Conservation (phyloP, 164 flowering plant species). For the Berberis thunbergii region DNA sequence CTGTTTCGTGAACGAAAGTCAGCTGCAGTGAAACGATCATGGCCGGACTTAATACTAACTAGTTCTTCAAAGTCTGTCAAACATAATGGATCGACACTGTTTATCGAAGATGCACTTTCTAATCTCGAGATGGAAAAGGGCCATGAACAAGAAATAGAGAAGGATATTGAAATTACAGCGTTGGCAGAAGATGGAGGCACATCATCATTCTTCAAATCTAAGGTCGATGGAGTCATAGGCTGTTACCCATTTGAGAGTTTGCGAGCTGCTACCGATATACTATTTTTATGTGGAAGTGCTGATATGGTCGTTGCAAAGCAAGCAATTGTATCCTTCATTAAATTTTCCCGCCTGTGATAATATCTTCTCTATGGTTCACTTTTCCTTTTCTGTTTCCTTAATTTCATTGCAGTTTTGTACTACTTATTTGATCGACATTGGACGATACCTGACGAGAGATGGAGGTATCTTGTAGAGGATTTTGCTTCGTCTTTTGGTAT, state of each 20-base stretch:
- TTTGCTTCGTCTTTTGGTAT: slow-evolving; percentile 79
- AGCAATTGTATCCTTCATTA: slow-evolving; percentile 84
- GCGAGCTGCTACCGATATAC: slow-evolving; percentile 69
- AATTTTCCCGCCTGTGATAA: background rate
- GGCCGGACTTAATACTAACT: slow-evolving; percentile 53
- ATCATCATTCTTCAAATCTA: slow-evolving; percentile 30
- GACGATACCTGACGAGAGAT: slow-evolving; percentile 53
- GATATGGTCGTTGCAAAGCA: slow-evolving; percentile 85
- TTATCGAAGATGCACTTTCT: slow-evolving; percentile 89
- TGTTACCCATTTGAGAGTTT: slow-evolving; percentile 86
- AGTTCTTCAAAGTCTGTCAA: slow-evolving; percentile 26
- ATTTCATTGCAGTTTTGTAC: slow-evolving; percentile 26
- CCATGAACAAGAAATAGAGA: slow-evolving; percentile 20
- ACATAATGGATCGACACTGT: slow-evolving; percentile 51
- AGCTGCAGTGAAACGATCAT: slow-evolving; percentile 65
- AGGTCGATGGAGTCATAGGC: slow-evolving; percentile 46
- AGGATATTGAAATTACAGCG: slow-evolving; percentile 30
- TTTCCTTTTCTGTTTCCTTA: slow-evolving; percentile 10
- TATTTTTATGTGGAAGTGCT: slow-evolving; percentile 76
- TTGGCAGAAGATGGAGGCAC: slow-evolving; percentile 44
- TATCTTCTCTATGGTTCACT: background rate
- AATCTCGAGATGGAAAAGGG: slow-evolving; percentile 62
- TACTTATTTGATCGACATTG: slow-evolving; percentile 89
- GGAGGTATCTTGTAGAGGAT: slow-evolving; percentile 72
- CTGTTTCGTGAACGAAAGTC: slow-evolving; percentile 57